Percentiles rank a stretch among this genome's conserved stretches.
phyloP scores from a whole-genome alignment of 345 rosid species.

The Pistacia atlantica region DNA sequence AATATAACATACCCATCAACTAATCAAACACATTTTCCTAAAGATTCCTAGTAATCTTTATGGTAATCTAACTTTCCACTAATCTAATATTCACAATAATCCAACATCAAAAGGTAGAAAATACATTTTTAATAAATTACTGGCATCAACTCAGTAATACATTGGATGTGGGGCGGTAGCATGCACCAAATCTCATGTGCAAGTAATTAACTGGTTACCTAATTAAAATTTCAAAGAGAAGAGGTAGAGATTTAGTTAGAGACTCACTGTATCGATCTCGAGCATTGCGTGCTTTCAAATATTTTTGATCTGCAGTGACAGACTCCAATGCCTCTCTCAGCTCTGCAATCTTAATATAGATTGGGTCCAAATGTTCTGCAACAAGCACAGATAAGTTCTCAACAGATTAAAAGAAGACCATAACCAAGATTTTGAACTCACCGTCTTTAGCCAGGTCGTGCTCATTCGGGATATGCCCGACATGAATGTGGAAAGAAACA shows the following conservation, averaged over 20 bases:
- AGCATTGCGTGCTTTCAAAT: constrained; percentile 36
- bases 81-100: too few species aligned
- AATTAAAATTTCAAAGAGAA: neutral
- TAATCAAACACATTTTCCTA: too few species aligned
- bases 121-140: too few species aligned
- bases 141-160: too few species aligned
- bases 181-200: too few species aligned
- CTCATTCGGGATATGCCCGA: constrained; percentile 46
- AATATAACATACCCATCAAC: too few species aligned
- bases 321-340: constrained; percentile 42
- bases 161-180: too few species aligned
- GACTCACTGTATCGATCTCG: constrained; percentile 37
- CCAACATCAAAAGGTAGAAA: too few species aligned
- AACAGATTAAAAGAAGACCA: neutral
- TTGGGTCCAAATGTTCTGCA: constrained; percentile 43
- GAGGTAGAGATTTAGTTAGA: too few species aligned
- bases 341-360: constrained; percentile 44
- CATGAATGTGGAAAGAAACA: constrained; percentile 44
- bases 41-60: too few species aligned
- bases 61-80: too few species aligned
- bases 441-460: constrained; percentile 44
- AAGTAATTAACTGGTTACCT: too few species aligned
- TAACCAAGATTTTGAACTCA: neutral
- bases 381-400: neutral
- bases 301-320: constrained; percentile 41